Conservation (phyloP, 2,329 filamentous ascomycete genomes). For the Esteya vermicola region DNA sequence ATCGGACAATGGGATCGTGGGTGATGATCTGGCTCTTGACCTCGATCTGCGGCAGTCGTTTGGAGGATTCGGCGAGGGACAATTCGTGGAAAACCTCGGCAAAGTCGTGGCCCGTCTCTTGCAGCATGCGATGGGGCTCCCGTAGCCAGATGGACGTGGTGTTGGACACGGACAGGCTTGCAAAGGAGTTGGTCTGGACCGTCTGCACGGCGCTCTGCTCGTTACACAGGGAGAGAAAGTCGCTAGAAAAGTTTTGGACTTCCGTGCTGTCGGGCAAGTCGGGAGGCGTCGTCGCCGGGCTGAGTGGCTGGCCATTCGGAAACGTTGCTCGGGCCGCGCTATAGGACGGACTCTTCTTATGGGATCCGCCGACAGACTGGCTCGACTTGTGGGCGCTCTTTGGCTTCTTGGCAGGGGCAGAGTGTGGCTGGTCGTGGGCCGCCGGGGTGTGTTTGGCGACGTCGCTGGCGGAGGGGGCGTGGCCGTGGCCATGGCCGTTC, state of each 20-base stretch:
- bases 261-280: slow-evolving; percentile 48
- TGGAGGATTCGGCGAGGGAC: slow-evolving; percentile 26
- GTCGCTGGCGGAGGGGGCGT: slow-evolving; percentile 42
- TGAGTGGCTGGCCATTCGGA: slow-evolving; percentile 44
- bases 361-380: slow-evolving; percentile 58
- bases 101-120: slow-evolving; percentile 50
- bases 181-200: slow-evolving; percentile 62
- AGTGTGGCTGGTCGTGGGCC: slow-evolving; percentile 15
- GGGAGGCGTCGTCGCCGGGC: slow-evolving; percentile 63
- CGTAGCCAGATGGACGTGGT: slow-evolving; percentile 66
- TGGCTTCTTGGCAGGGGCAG: slow-evolving; percentile 56
- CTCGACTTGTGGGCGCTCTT: slow-evolving; percentile 73
- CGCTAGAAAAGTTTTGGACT: slow-evolving; percentile 56
- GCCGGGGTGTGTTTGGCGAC: slow-evolving; percentile 25
- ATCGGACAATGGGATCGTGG: slow-evolving; percentile 47
- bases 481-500: slow-evolving; percentile 56
- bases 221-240: slow-evolving; percentile 63
- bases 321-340: slow-evolving; percentile 38
- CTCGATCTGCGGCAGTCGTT: slow-evolving; percentile 33
- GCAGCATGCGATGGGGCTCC: slow-evolving; percentile 53
- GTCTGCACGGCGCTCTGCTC: slow-evolving; percentile 38
- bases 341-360: slow-evolving; percentile 48
- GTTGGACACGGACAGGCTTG: slow-evolving; percentile 60
- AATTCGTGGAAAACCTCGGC: slow-evolving; percentile 54
- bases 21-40: slow-evolving; percentile 29